Conservation (phyloP, 2,329 filamentous ascomycete species). For the Pseudopithomyces chartarum region DNA sequence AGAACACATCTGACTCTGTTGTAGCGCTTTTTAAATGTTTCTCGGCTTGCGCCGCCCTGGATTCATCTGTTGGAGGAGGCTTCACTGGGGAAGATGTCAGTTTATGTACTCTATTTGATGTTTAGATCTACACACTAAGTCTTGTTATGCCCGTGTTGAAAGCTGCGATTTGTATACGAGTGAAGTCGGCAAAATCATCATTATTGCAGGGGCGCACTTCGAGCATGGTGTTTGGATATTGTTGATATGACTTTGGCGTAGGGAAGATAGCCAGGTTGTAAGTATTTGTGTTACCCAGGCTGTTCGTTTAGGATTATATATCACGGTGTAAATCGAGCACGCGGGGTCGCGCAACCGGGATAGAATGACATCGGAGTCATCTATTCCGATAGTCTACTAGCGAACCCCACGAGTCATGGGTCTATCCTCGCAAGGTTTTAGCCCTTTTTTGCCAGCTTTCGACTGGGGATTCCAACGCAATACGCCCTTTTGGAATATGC, state of each 20-base stretch:
- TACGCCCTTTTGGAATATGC: constrained; percentile 1
- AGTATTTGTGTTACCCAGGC: neutral
- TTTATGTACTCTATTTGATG: neutral
- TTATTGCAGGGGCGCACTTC: constrained; percentile 35
- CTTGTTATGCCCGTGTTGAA: constrained; percentile 34
- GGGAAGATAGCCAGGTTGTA: too few species aligned
- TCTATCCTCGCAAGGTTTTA: neutral
- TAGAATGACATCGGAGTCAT: neutral
- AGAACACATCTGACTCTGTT: constrained; percentile 32
- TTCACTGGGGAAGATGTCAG: constrained; percentile 11
- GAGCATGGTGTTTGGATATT: constrained; percentile 30
- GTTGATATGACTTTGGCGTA: too few species aligned
- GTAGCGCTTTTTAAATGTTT: constrained; percentile 32
- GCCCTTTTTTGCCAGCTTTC: neutral
- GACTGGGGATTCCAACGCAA: too few species aligned
- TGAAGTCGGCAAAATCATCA: constrained; percentile 35
- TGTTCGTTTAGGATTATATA: neutral
- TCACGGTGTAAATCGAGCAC: neutral
- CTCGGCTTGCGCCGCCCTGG: constrained; percentile 21
- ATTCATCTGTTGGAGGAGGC: constrained; percentile 25
- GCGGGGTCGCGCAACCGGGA: neutral
- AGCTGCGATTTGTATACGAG: constrained; percentile 32
- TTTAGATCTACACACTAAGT: neutral
- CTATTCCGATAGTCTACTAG: neutral
- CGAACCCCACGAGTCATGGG: neutral